Conservation (phyloP, 352 stramenopile species). For the Phytophthora fragariaefolia region DNA sequence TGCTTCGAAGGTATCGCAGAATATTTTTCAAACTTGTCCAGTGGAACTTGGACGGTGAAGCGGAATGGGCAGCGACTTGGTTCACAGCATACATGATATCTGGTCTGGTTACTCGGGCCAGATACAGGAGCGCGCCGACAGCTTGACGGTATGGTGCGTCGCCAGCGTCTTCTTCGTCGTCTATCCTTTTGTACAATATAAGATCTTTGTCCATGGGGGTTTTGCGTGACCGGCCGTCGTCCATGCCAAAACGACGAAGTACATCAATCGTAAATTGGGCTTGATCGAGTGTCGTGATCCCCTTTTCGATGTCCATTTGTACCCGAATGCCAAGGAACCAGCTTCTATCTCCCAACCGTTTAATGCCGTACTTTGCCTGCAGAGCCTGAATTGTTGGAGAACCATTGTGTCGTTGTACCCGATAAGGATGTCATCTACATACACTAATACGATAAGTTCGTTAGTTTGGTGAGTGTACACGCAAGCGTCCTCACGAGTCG, state of each 20-base stretch:
- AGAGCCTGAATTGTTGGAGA: neutral
- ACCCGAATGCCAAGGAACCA: conserved; percentile 22
- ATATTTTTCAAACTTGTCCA: neutral
- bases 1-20: too few relatives aligned
- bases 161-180: neutral
- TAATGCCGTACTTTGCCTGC: neutral
- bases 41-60: neutral
- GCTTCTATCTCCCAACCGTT: neutral
- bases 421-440: conserved; percentile 21
- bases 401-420: neutral
- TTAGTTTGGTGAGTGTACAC: conserved; percentile 6
- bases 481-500: conserved; percentile 7
- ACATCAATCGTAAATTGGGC: too few relatives aligned
- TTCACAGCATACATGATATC: too few relatives aligned
- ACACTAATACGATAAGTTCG: conserved; percentile 10
- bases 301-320: too few relatives aligned
- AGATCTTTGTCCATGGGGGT: too few relatives aligned
- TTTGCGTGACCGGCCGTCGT: too few relatives aligned
- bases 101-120: too few relatives aligned
- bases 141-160: conserved; percentile 5
- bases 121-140: conserved; percentile 4
- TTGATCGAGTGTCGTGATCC: too few relatives aligned
- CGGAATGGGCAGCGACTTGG: conserved; percentile 2
- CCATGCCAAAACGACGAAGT: too few relatives aligned
- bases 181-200: neutral